Evolutionary conservation across 306 rosid species (phyloP).

Genomic region (Vicia faba): DNA sequence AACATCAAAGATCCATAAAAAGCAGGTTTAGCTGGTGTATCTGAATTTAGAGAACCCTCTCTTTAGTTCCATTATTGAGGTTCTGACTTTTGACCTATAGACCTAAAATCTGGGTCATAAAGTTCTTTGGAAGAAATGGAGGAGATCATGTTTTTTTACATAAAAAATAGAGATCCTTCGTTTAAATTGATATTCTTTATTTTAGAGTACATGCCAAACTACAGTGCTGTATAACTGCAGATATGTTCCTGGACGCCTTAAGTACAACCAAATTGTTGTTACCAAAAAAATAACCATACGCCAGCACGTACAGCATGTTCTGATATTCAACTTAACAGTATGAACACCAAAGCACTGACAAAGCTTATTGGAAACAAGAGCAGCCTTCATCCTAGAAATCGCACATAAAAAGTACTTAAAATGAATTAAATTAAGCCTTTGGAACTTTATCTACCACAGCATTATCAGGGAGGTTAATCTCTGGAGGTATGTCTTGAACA

Average conservation of each 20-base stretch:
- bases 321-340: conserved; percentile 44
- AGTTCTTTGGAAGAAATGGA: neutral
- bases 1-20: neutral
- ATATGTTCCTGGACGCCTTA: conserved; percentile 36
- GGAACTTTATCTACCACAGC: conserved; percentile 53
- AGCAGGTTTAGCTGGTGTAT: neutral
- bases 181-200: conserved; percentile 32
- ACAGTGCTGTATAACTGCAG: conserved; percentile 33
- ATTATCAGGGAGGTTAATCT: conserved; percentile 60
- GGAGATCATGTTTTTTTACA: neutral
- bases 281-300: conserved; percentile 39
- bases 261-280: conserved; percentile 45
- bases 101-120: neutral
- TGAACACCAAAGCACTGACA: conserved; percentile 37
- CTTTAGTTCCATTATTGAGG: neutral
- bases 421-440: conserved; percentile 48
- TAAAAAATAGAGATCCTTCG: neutral
- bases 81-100: neutral
- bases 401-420: conserved; percentile 40
- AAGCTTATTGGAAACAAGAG: conserved; percentile 61
- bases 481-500: conserved; percentile 59
- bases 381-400: conserved; percentile 44
- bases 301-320: conserved; percentile 36
- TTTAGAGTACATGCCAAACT: conserved; percentile 40
- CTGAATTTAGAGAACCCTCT: neutral